Conservation (phyloP, 352 stramenopile species). For the Phytophthora uliginosa region DNA sequence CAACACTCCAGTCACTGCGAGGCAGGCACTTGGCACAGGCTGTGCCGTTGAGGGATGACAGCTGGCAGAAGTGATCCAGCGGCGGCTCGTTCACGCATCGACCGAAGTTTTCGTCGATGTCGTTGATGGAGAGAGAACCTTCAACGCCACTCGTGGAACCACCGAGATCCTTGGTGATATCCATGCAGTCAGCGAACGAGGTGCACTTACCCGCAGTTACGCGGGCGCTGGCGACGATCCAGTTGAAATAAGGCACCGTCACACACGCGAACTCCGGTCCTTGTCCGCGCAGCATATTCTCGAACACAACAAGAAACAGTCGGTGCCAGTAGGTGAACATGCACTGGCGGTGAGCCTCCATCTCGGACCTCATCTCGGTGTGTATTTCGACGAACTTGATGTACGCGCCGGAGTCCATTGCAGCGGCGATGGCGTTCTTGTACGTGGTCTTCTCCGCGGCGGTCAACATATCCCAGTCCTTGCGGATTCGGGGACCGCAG, state of each 20-base stretch:
- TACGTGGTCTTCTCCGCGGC: constrained; percentile 52
- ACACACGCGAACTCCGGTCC: constrained; percentile 65
- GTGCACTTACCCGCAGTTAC: constrained; percentile 48
- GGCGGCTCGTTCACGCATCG: constrained; percentile 48
- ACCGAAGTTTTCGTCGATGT: constrained; percentile 37
- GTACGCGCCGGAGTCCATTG: constrained; percentile 68
- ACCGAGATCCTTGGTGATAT: constrained; percentile 51
- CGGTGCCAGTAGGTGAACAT: constrained; percentile 91
- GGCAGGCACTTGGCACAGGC: constrained; percentile 60
- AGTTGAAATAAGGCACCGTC: constrained; percentile 88
- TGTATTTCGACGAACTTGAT: constrained; percentile 75
- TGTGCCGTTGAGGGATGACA: constrained; percentile 11
- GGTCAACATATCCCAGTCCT: constrained; percentile 51
- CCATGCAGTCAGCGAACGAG: constrained; percentile 57
- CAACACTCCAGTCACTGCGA: constrained; percentile 48
- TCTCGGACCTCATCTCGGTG: constrained; percentile 65
- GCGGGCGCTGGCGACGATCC: constrained; percentile 58
- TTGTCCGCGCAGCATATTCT: constrained; percentile 86
- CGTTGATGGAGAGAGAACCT: constrained; percentile 57
- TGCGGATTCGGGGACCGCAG: constrained; percentile 50
- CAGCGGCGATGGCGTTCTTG: constrained; percentile 48
- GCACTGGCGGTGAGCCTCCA: constrained; percentile 63
- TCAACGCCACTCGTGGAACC: constrained; percentile 33
- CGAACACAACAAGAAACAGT: constrained; percentile 68
- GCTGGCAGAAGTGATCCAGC: constrained; percentile 73